Conservation (phyloP, 2,329 filamentous ascomycete species). For the Neodidymelliopsis sp. region DNA sequence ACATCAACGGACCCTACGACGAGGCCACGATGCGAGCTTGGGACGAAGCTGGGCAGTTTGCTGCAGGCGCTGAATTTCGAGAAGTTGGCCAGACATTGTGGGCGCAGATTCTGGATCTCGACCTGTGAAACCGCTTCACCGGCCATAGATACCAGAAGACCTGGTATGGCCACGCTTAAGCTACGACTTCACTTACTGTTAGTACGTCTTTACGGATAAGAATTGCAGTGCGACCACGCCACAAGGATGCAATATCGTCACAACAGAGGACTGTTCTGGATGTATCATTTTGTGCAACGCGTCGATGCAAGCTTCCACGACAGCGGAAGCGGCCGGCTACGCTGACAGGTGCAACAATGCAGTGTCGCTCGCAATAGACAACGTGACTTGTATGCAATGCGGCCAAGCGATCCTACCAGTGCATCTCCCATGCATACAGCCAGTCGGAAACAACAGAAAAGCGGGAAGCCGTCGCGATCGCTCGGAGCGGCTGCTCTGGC, state of each 20-base stretch:
- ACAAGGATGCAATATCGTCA: not conserved
- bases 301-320: conserved; percentile 8
- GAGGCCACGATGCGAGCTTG: conserved; percentile 85
- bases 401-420: conserved; percentile 38
- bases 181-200: too few relatives aligned
- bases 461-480: conserved; percentile 33
- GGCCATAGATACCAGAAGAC: not conserved
- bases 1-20: conserved; percentile 87
- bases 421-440: conserved; percentile 25
- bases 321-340: conserved; percentile 16
- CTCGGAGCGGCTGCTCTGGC: conserved; percentile 24
- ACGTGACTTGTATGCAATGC: conserved; percentile 44
- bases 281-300: conserved; percentile 13
- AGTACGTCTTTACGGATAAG: too few relatives aligned
- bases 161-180: not conserved
- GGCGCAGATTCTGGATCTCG: conserved; percentile 51
- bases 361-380: conserved; percentile 20
- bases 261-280: not conserved
- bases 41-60: conserved; percentile 92
- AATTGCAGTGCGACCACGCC: not conserved
- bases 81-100: conserved; percentile 53
- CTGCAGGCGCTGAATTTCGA: conserved; percentile 75
- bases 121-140: conserved; percentile 8
- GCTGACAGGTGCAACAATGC: conserved; percentile 12
- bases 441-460: conserved; percentile 40